These are phyloP conservation scores for Meira nashicola DNA, from an alignment of 1,284 basidiomycete species.

Conservation along the genomic window DNA sequence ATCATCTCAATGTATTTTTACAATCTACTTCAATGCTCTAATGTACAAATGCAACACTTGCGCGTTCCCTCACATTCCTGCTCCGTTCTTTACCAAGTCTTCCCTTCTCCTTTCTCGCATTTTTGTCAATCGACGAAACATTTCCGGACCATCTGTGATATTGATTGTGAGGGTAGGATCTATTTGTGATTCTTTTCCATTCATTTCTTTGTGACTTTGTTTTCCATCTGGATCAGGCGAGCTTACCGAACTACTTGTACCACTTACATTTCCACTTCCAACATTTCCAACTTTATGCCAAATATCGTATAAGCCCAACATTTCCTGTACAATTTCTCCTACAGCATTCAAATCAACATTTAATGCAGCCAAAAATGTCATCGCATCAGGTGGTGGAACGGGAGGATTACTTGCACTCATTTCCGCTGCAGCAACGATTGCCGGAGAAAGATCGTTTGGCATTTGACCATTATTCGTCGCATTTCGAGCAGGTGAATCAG, in stretches of 20 bases:
- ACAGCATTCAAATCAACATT: slow-evolving; percentile 77
- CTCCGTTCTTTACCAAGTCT: slow-evolving; percentile 2
- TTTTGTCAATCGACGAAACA: slow-evolving; percentile 23
- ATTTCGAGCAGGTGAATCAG: not conserved
- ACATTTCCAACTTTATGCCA: slow-evolving; percentile 61
- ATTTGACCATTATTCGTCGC: slow-evolving; percentile 17
- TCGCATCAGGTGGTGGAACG: slow-evolving; percentile 56
- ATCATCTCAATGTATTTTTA: no score
- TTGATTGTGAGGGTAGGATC: not conserved
- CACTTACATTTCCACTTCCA: not conserved
- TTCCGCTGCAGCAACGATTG: not conserved
- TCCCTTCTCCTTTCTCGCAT: slow-evolving; percentile 19
- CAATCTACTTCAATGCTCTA: no score
- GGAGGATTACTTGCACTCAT: slow-evolving; percentile 20
- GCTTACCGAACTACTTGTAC: not conserved
- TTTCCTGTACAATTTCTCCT: slow-evolving; percentile 83
- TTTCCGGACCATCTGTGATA: slow-evolving; percentile 6
- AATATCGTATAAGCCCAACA: slow-evolving; percentile 77
- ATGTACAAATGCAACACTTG: no score
- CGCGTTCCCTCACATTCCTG: not conserved
- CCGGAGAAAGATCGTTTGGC: not conserved
- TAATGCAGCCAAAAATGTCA: slow-evolving; percentile 76
- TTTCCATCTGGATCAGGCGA: not conserved
- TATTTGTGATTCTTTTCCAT: not conserved
- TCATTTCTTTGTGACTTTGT: not conserved